Conservation (phyloP, 2,329 filamentous ascomycete genomes). For the Trichoderma lentiforme region DNA sequence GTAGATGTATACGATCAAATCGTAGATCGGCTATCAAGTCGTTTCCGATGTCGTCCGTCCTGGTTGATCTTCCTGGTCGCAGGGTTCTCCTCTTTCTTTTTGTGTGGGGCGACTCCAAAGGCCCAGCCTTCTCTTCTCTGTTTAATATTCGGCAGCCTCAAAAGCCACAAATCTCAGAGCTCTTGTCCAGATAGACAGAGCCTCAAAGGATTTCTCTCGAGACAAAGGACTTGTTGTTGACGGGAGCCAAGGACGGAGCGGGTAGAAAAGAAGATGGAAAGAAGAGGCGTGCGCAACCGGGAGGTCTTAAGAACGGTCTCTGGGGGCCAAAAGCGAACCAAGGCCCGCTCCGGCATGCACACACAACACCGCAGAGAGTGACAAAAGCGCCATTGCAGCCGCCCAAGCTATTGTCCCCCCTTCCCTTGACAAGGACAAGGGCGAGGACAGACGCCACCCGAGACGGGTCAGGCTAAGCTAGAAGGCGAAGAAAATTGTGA, state of each 20-base stretch:
- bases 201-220: background rate
- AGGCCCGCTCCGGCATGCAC: slow-evolving; percentile 7
- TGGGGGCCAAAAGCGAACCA: slow-evolving; percentile 9
- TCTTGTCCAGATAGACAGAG: background rate
- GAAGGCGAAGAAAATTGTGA: background rate
- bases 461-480: slow-evolving; percentile 5
- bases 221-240: background rate
- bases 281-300: slow-evolving; percentile 1
- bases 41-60: background rate
- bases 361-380: background rate
- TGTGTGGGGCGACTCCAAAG: background rate
- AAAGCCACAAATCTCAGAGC: background rate
- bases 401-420: slow-evolving; percentile 21
- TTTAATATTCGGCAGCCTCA: background rate
- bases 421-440: slow-evolving; percentile 2
- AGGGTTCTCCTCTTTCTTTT: background rate
- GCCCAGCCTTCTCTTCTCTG: background rate
- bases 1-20: background rate
- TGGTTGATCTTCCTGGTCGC: background rate
- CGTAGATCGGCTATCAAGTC: background rate
- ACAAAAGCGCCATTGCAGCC: slow-evolving; percentile 21
- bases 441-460: slow-evolving; percentile 10
- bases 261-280: background rate
- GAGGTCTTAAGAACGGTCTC: slow-evolving; percentile 9
- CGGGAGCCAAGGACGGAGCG: background rate